Base-by-base conservation (phyloP, 2,329 filamentous ascomycete genomes). In the Fusarium illudens region DNA sequence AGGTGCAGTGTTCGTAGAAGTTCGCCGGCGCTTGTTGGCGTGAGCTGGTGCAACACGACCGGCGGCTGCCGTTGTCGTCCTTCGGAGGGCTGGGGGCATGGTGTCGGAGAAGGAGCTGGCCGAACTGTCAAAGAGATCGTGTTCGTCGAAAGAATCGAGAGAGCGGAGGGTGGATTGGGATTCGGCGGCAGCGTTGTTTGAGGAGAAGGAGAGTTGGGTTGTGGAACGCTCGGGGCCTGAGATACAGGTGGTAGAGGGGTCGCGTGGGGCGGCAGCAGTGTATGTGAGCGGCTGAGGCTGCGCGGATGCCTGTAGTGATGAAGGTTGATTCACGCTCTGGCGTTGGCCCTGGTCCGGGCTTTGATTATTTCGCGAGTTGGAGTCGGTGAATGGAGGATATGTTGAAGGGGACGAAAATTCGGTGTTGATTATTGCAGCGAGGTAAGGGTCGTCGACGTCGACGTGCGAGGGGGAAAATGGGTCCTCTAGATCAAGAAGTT, bases 351-450 rank as follows among this genome's bases (percentile, higher is more conserved):
- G 63, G 29, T 15, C 27, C 44, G 61, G 65, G 32, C 33, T 67
- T 19, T 56, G 68, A 22, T 50, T 46, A 13, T 46, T 46, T 46
- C 22, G 71, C 58, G 60, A 52, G 56, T 50, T 55, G 17, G 60
- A 33, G 53, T 62, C 59, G 13, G 62, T 68, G 61, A 79, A 76
- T 36, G 73, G 65, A 6, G 77, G 76, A 51, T 79, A 80, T 13
- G 66, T 73, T 19, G 79, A 79, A 20, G 78, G 78, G 3, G 79
- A 80, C 10, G 78, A 79, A 55, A 78, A 78, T 13, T 78, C 72
- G 52, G 61, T 62, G 36, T 75, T 72, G 37, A 69, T 62, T 25
- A 80, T 56, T n/a, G 61, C 67, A 37, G 54, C 55, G 19, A 79
- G 63, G 33, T 71, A 71, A 15, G 66, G 58, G 37, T 76, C 70